Percentiles rank a stretch among this genome's conserved stretches.
Conservation (phyloP, 371 early-diverging fungal genomes). For the Caulochytrium protostelioides region DNA sequence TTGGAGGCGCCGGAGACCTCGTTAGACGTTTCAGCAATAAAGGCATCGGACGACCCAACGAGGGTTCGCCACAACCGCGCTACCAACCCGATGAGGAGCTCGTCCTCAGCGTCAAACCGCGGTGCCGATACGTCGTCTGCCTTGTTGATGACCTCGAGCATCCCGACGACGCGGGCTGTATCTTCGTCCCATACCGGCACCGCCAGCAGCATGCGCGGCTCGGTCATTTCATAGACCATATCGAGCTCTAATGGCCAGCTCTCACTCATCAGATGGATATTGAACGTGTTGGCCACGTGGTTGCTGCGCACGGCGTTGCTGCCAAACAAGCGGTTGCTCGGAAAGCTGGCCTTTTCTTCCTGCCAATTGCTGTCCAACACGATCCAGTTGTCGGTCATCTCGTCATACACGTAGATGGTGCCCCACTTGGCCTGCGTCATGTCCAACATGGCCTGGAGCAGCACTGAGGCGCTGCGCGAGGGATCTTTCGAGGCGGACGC, state of each 20-base stretch:
- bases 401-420: constrained; percentile 11
- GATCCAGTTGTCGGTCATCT: constrained; percentile 4
- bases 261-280: too few species aligned
- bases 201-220: constrained; percentile 13
- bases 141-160: constrained; percentile 21
- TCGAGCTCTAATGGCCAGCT: constrained; percentile 12
- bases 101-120: constrained; percentile 21
- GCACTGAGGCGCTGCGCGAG: constrained; percentile 4
- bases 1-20: constrained; percentile 16
- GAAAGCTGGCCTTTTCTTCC: constrained; percentile 2
- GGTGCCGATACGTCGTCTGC: constrained; percentile 5
- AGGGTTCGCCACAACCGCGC: constrained; percentile 13
- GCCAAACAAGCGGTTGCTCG: constrained; percentile 4
- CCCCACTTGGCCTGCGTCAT: constrained; percentile 8
- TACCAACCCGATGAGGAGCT: constrained; percentile 11
- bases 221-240: constrained; percentile 6
- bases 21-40: constrained; percentile 2
- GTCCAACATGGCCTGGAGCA: constrained; percentile 6
- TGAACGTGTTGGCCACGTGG: constrained; percentile 15
- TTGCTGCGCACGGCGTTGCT: constrained; percentile 4
- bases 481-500: constrained; percentile 4
- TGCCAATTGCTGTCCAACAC: constrained; percentile 9
- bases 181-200: constrained; percentile 11
- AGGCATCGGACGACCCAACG: constrained; percentile 3
- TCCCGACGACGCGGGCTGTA: constrained; percentile 7